Conservation (phyloP, 1,284 basidiomycete species). For the Sporisorium iseilematis-ciliati region DNA sequence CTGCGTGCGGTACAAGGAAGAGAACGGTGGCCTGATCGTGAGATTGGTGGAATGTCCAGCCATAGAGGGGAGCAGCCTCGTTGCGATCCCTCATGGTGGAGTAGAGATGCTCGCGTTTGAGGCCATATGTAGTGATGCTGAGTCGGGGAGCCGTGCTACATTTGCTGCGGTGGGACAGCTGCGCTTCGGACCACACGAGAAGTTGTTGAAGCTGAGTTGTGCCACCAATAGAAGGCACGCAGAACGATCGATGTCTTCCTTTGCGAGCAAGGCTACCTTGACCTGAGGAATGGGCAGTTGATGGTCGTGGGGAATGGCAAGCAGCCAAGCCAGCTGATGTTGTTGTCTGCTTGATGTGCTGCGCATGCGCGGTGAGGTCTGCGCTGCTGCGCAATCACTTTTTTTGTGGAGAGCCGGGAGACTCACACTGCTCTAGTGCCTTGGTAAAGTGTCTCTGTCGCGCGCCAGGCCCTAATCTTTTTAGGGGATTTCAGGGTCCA, state of each 20-base stretch:
- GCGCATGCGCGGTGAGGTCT: neutral
- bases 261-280: neutral
- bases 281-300: neutral
- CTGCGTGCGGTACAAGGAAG: slow-evolving; percentile 51
- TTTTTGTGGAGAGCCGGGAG: slow-evolving; percentile 2
- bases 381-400: slow-evolving; percentile 3
- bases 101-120: neutral
- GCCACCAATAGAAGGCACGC: neutral
- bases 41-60: slow-evolving; percentile 61
- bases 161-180: neutral
- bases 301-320: neutral
- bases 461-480: slow-evolving; percentile 1
- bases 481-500: slow-evolving; percentile 4
- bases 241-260: neutral
- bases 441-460: neutral
- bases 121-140: neutral
- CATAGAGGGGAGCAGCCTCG: slow-evolving; percentile 32
- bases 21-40: slow-evolving; percentile 63
- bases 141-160: slow-evolving; percentile 2
- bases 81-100: slow-evolving; percentile 22
- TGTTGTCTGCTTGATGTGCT: neutral
- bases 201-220: neutral
- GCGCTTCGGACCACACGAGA: neutral
- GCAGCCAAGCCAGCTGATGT: too few species aligned
- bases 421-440: slow-evolving; percentile 1